Percentiles rank a stretch among this genome's conserved stretches.
These are phyloP conservation scores for Oenanthe sinensis DNA, from an alignment of 129 eudicot genomes.

Conservation along the genomic window DNA sequence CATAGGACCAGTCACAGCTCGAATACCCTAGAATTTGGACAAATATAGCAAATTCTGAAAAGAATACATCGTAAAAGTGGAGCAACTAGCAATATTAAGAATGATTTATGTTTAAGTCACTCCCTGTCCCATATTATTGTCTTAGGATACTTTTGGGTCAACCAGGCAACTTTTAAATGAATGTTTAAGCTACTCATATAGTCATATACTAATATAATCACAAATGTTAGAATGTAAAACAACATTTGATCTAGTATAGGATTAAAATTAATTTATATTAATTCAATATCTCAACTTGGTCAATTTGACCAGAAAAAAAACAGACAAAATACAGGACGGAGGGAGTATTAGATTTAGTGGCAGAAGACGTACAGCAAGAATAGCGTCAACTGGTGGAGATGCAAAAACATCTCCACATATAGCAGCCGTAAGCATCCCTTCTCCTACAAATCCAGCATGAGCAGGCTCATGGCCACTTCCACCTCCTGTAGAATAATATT, in stretches of 20 bases:
- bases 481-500: constrained; percentile 48
- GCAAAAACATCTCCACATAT: constrained; percentile 97
- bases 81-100: constrained; percentile 8
- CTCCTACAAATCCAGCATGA: constrained; percentile 98
- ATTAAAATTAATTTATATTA: no score
- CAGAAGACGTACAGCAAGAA: constrained; percentile 62
- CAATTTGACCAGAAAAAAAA: not conserved
- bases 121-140: not conserved
- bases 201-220: not conserved
- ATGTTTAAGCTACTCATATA: not conserved
- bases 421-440: constrained; percentile 98
- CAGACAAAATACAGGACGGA: not conserved
- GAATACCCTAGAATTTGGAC: constrained; percentile 54
- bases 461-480: constrained; percentile 99
- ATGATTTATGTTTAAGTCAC: not conserved
- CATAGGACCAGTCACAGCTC: constrained; percentile 96
- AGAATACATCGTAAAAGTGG: not conserved
- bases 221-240: not conserved
- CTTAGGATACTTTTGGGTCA: not conserved
- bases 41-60: not conserved
- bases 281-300: not conserved
- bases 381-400: constrained; percentile 85
- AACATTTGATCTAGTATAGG: not conserved
- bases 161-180: not conserved
- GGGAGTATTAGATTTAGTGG: constrained; percentile 3